These are phyloP conservation scores for Alternaria sp. DNA, from an alignment of 2,329 filamentous ascomycete species.

Conservation along the genomic window DNA sequence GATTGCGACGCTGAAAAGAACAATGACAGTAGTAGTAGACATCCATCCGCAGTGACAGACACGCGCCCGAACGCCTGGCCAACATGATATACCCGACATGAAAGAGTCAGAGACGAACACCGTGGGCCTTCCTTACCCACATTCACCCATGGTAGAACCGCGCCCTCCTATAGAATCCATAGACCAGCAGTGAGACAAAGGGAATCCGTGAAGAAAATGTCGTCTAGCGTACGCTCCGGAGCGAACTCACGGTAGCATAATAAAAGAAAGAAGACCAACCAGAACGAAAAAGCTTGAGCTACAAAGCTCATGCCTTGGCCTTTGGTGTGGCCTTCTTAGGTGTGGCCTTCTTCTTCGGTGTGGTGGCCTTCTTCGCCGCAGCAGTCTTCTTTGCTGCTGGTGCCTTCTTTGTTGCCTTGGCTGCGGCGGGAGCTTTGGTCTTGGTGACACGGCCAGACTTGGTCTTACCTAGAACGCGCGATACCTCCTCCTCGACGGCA, in stretches of 20 bases:
- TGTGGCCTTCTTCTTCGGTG: constrained; percentile 59
- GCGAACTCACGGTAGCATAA: constrained; percentile 16
- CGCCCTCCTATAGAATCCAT: constrained; percentile 17
- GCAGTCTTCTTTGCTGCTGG: constrained; percentile 50
- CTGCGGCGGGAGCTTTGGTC: constrained; percentile 58
- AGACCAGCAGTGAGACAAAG: constrained; percentile 29
- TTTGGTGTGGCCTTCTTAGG: constrained; percentile 57
- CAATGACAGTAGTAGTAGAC: constrained; percentile 9
- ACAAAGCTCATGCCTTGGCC: constrained; percentile 42
- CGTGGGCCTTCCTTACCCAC: constrained; percentile 10
- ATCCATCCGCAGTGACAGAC: constrained; percentile 3
- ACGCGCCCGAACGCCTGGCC: constrained; percentile 36
- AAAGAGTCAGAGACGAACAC: constrained; percentile 27
- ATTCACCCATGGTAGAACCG: constrained; percentile 9
- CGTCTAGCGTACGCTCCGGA: constrained; percentile 16
- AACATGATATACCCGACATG: constrained; percentile 31
- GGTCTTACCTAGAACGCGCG: constrained; percentile 76
- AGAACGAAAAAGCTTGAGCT: constrained; percentile 26
- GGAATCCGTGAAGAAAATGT: constrained; percentile 18
- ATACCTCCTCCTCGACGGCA: constrained; percentile 72
- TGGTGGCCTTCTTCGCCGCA: constrained; percentile 53
- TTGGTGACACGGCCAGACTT: constrained; percentile 88
- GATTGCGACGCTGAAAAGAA: constrained; percentile 13
- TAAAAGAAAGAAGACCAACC: constrained; percentile 40
- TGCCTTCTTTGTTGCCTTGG: constrained; percentile 45